Conservation (phyloP, 1,284 basidiomycete genomes). For the Heterobasidion annosum region DNA sequence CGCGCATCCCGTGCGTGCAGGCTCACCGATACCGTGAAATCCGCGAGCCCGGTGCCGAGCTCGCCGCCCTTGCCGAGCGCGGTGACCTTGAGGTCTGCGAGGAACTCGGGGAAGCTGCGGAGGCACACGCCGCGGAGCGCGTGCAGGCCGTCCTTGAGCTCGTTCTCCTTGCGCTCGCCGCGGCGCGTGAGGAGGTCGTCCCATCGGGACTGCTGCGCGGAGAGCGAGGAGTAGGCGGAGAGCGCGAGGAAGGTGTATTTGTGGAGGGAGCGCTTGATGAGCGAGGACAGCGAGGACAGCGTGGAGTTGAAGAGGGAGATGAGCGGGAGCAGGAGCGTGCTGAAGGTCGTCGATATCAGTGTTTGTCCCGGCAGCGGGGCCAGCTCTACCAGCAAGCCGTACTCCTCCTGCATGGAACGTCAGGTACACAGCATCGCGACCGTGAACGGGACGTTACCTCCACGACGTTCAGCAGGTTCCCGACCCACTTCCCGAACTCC, state of each 20-base stretch:
- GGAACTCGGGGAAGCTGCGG: constrained; percentile 71
- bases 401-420: constrained; percentile 40
- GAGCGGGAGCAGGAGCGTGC: constrained; percentile 53
- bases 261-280: constrained; percentile 77
- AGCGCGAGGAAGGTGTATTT: constrained; percentile 79
- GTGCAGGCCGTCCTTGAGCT: constrained; percentile 59
- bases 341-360: constrained; percentile 45
- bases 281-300: constrained; percentile 49
- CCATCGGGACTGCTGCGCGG: constrained; percentile 49
- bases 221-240: constrained; percentile 50
- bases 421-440: background rate
- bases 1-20: background rate
- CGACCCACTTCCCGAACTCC: constrained; percentile 63
- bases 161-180: constrained; percentile 44
- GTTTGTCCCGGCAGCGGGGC: constrained; percentile 43
- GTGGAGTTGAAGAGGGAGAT: constrained; percentile 53
- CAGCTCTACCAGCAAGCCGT: constrained; percentile 50
- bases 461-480: constrained; percentile 47
- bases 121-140: constrained; percentile 58
- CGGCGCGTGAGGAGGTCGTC: constrained; percentile 51
- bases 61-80: constrained; percentile 38
- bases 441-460: constrained; percentile 34
- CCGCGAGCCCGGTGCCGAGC: constrained; percentile 50
- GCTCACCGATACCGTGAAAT: constrained; percentile 49
- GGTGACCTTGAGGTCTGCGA: constrained; percentile 65